phyloP scores from a whole-genome alignment of 768 basidiomycete species.

The Tricholoma saponaceum region DNA sequence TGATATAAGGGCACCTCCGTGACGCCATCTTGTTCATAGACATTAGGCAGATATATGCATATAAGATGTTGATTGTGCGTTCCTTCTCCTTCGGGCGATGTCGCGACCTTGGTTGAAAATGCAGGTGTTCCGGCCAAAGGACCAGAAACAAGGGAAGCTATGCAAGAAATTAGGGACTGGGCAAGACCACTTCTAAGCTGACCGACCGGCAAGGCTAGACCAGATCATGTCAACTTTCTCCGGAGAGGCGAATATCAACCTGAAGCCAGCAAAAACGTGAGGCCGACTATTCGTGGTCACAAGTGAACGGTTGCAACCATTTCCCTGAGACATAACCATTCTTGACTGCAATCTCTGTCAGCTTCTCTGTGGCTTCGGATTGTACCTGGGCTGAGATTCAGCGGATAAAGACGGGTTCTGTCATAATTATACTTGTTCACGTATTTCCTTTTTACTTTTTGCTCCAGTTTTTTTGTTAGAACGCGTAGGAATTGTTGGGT shows the following conservation, averaged over 20 bases:
- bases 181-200: not conserved
- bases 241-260: slow-evolving; percentile 62
- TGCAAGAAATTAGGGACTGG: not conserved
- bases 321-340: slow-evolving; percentile 59
- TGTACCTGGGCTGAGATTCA: slow-evolving; percentile 42
- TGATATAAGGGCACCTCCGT: slow-evolving; percentile 36
- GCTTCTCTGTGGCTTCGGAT: slow-evolving; percentile 49
- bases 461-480: slow-evolving; percentile 69
- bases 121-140: slow-evolving; percentile 58
- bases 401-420: not conserved
- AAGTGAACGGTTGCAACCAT: slow-evolving; percentile 41
- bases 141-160: slow-evolving; percentile 64
- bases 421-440: slow-evolving; percentile 50
- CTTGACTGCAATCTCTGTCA: slow-evolving; percentile 56
- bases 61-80: slow-evolving; percentile 60
- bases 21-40: slow-evolving; percentile 60
- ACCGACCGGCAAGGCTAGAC: slow-evolving; percentile 57
- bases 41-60: slow-evolving; percentile 68
- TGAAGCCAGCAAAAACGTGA: slow-evolving; percentile 19
- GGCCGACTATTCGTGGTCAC: not conserved
- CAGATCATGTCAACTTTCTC: slow-evolving; percentile 65
- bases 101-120: slow-evolving; percentile 60
- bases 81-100: slow-evolving; percentile 44
- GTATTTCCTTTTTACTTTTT: slow-evolving; percentile 71
- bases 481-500: slow-evolving; percentile 59